Conservation (phyloP, 2,329 filamentous ascomycete species). For the Lomentospora prolificans region DNA sequence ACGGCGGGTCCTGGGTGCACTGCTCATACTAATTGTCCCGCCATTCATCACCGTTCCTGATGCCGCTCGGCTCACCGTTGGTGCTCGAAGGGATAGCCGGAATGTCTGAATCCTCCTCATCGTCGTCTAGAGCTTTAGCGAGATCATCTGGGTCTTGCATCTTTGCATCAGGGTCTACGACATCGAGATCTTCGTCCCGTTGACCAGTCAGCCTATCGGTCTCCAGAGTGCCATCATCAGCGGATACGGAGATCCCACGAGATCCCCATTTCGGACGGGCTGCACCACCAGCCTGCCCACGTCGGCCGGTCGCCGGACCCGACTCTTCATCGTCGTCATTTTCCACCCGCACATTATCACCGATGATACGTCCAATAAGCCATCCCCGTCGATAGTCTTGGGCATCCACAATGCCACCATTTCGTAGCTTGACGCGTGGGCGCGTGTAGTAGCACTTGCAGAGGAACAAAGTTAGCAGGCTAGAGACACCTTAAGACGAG, state of each 20-base stretch:
- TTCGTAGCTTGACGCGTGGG: conserved; percentile 86
- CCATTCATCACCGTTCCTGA: conserved; percentile 40
- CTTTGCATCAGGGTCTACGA: conserved; percentile 51
- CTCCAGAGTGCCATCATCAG: conserved; percentile 50
- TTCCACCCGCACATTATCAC: conserved; percentile 34
- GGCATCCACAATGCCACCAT: conserved; percentile 78
- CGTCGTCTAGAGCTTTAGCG: conserved; percentile 47
- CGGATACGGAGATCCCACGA: conserved; percentile 56
- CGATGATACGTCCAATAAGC: conserved; percentile 71
- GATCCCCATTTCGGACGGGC: conserved; percentile 48
- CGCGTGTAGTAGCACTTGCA: conserved; percentile 63
- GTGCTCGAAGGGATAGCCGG: conserved; percentile 8
- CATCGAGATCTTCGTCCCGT: conserved; percentile 30
- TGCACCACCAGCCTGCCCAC: conserved; percentile 11
- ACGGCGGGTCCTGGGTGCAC: too few species aligned
- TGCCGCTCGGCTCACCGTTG: conserved; percentile 24
- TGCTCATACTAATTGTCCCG: too few species aligned
- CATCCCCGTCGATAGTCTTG: conserved; percentile 82
- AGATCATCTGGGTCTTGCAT: conserved; percentile 60
- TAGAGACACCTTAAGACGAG: background rate
- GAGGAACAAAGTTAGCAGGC: background rate
- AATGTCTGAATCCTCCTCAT: conserved; percentile 18
- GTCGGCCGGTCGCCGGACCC: conserved; percentile 32
- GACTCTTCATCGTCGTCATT: conserved; percentile 61
- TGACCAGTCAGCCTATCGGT: conserved; percentile 34